These are phyloP conservation scores for Microcos paniculata DNA, from an alignment of 345 rosid genomes.

Conservation along the genomic window DNA sequence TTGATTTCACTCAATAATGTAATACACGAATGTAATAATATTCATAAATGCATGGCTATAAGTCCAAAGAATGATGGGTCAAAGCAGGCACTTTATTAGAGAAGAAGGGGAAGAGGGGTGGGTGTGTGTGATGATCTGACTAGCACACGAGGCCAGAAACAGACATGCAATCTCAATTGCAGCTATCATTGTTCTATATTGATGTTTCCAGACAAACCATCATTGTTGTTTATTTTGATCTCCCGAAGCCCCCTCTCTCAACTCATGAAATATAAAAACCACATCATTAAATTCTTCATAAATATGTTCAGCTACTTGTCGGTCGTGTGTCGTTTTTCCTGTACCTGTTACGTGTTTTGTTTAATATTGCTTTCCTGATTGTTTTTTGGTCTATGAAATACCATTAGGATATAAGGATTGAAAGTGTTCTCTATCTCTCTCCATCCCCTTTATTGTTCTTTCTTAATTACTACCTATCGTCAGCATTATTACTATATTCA, in stretches of 20 bases:
- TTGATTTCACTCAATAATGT: slow-evolving; percentile 15
- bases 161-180: slow-evolving; percentile 16
- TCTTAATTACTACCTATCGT: not conserved
- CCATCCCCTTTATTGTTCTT: not conserved
- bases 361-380: not conserved
- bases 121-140: slow-evolving; percentile 24
- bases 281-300: slow-evolving; percentile 31
- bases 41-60: slow-evolving; percentile 28
- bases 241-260: slow-evolving; percentile 13
- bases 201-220: slow-evolving; percentile 18
- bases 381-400: not conserved
- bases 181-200: slow-evolving; percentile 26
- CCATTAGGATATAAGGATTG: not conserved
- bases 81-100: slow-evolving; percentile 24
- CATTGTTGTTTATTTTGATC: slow-evolving; percentile 15
- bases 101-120: too few relatives aligned
- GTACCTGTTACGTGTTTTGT: not conserved
- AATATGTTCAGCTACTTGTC: slow-evolving; percentile 25
- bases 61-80: slow-evolving; percentile 38
- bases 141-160: slow-evolving; percentile 42
- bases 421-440: not conserved
- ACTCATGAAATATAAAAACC: slow-evolving; percentile 25
- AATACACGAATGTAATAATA: slow-evolving; percentile 23
- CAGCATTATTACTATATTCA: too few relatives aligned
- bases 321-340: slow-evolving; percentile 27